Evolutionary conservation across 2,329 filamentous ascomycete genomes (phyloP).

Genomic region (Neopestalotiopsis sp.): DNA sequence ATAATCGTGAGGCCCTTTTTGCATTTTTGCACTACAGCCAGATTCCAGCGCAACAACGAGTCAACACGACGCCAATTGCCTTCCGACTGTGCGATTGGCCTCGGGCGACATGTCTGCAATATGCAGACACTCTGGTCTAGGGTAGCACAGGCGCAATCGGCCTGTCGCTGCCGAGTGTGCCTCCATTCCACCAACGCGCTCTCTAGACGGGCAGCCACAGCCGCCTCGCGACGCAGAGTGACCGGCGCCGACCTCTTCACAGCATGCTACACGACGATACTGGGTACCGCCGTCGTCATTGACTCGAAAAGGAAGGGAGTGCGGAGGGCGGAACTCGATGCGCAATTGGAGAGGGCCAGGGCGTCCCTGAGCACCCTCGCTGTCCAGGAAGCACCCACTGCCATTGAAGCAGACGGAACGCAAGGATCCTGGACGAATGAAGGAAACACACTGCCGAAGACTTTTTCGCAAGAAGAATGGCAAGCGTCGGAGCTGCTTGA

Average conservation of each 20-base stretch:
- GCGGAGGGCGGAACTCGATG: slow-evolving; percentile 65
- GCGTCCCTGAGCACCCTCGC: slow-evolving; percentile 49
- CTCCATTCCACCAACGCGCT: slow-evolving; percentile 54
- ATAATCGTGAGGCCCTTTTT: background rate
- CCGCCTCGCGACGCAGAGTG: slow-evolving; percentile 54
- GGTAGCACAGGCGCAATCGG: slow-evolving; percentile 63
- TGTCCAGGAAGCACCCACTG: slow-evolving; percentile 34
- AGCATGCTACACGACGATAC: slow-evolving; percentile 70
- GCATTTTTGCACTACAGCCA: background rate
- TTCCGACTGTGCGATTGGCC: slow-evolving; percentile 9
- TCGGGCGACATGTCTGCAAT: slow-evolving; percentile 40
- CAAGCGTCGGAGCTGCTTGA: slow-evolving; percentile 21
- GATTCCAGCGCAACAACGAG: slow-evolving; percentile 6
- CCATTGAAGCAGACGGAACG: background rate
- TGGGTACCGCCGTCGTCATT: slow-evolving; percentile 67
- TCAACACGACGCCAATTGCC: slow-evolving; percentile 23
- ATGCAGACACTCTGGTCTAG: slow-evolving; percentile 76
- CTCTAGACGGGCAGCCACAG: slow-evolving; percentile 56
- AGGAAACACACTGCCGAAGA: background rate
- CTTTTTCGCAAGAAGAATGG: background rate
- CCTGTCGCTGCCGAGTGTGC: slow-evolving; percentile 69
- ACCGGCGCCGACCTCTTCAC: slow-evolving; percentile 64
- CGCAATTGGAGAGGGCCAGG: slow-evolving; percentile 61
- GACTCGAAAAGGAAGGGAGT: slow-evolving; percentile 66
- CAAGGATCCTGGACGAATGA: background rate